A percentile compares a stretch with the other conserved stretches of the same genome.
phyloP scores from a whole-genome alignment of 164 flowering plant species.

The Vitis cinerea region DNA sequence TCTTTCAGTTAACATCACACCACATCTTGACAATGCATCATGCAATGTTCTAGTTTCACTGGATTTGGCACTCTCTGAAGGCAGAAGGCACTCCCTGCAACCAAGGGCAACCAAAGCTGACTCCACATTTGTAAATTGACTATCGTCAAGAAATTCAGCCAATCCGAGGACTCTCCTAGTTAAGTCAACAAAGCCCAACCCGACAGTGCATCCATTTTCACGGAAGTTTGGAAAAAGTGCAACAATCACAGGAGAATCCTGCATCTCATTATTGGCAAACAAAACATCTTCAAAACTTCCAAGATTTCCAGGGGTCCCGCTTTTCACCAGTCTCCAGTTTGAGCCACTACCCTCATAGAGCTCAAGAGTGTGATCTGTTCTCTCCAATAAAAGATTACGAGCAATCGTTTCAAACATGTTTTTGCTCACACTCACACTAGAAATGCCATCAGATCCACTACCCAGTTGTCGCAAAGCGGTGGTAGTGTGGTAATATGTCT shows the following conservation, averaged over 20 bases:
- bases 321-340: constrained; percentile 79
- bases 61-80: constrained; percentile 62
- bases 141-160: constrained; percentile 93
- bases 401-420: constrained; percentile 95
- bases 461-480: constrained; percentile 86
- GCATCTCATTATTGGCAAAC: constrained; percentile 97
- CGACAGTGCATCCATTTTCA: constrained; percentile 73
- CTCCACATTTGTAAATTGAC: constrained; percentile 90
- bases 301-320: constrained; percentile 92
- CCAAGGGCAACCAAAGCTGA: constrained; percentile 90
- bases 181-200: constrained; percentile 71
- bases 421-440: constrained; percentile 81
- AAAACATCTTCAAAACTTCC: constrained; percentile 91
- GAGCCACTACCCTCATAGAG: constrained; percentile 98
- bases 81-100: constrained; percentile 89
- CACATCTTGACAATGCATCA: constrained; percentile 75
- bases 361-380: constrained; percentile 85
- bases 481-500: constrained; percentile 84
- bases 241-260: constrained; percentile 79
- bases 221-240: constrained; percentile 57
- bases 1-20: constrained; percentile 88
- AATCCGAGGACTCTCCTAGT: constrained; percentile 80
- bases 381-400: constrained; percentile 88
- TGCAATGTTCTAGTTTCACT: constrained; percentile 48
- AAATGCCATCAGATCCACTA: constrained; percentile 67